phyloP scores from a whole-genome alignment of 2,329 filamentous ascomycete genomes.

The Scedosporium aurantiacum region DNA sequence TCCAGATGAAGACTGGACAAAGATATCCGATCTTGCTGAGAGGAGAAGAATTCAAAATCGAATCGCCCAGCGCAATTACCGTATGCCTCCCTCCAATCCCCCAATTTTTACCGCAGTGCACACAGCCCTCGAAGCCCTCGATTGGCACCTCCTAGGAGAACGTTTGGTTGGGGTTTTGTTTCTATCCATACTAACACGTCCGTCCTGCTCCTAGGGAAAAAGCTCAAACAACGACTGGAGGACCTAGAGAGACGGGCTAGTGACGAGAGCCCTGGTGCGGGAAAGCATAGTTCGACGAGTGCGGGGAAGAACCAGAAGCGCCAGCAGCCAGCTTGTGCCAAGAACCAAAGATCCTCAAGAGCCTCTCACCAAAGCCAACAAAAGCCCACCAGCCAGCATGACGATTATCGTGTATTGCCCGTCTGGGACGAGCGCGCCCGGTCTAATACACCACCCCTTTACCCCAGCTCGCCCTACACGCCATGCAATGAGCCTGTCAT shows the following conservation, averaged over 20 bases:
- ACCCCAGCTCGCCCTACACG: constrained; percentile 56
- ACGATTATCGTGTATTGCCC: constrained; percentile 4
- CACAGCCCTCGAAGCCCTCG: background rate
- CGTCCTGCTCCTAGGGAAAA: constrained; percentile 55
- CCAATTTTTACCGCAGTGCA: too few relatives aligned
- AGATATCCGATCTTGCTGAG: constrained; percentile 95
- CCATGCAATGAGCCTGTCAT: constrained; percentile 55
- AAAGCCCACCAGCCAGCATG: constrained; percentile 19
- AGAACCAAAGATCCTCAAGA: background rate
- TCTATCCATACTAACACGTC: background rate
- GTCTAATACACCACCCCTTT: constrained; percentile 61
- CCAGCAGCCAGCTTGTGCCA: constrained; percentile 13
- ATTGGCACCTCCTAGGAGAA: background rate
- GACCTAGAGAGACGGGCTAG: constrained; percentile 66
- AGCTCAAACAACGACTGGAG: constrained; percentile 81
- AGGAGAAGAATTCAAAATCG: constrained; percentile 91
- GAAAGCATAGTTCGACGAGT: constrained; percentile 2
- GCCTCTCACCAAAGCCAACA: constrained; percentile 18
- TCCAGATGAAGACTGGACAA: constrained; percentile 97
- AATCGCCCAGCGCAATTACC: constrained; percentile 95
- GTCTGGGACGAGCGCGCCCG: constrained; percentile 49
- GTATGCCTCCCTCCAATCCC: constrained; percentile 39
- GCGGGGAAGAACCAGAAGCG: constrained; percentile 4
- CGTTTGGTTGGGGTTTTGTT: too few relatives aligned
- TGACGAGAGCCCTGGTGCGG: background rate